Conservation (phyloP, 2,329 filamentous ascomycete species). For the Colletotrichum tanaceti region DNA sequence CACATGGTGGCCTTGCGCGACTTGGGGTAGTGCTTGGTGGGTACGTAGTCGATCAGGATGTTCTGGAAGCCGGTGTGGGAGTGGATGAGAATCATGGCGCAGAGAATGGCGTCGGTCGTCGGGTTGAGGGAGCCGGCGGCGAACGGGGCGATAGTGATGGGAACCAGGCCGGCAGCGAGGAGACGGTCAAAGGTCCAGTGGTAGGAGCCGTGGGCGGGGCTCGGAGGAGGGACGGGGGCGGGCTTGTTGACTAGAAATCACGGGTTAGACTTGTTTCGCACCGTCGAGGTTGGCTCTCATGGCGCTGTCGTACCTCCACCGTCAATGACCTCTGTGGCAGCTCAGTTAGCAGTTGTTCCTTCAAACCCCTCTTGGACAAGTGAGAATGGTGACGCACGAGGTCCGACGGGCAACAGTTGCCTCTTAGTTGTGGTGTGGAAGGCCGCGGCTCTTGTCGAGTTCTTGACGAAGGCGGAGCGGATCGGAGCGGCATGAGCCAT, state of each 20-base stretch:
- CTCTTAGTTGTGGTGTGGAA: constrained; percentile 87
- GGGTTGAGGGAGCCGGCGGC: constrained; percentile 93
- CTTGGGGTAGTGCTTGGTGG: constrained; percentile 74
- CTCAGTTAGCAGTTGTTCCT: constrained; percentile 55
- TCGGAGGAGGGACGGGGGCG: constrained; percentile 76
- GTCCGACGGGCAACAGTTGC: constrained; percentile 83
- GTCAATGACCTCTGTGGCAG: constrained; percentile 72
- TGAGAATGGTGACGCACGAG: constrained; percentile 71
- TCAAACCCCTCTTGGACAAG: constrained; percentile 6
- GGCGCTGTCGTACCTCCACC: constrained; percentile 72
- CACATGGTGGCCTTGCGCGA: constrained; percentile 77
- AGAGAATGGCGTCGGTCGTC: constrained; percentile 85
- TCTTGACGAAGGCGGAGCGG: constrained; percentile 45
- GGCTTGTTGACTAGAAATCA: constrained; percentile 82
- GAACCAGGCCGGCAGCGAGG: constrained; percentile 83
- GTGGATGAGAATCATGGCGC: constrained; percentile 86
- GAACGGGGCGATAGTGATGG: constrained; percentile 90
- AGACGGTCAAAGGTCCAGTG: constrained; percentile 98
- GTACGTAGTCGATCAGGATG: constrained; percentile 92
- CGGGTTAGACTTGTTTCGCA: constrained; percentile 28
- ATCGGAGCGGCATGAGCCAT: constrained; percentile 49
- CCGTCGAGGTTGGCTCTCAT: constrained; percentile 14
- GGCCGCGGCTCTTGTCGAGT: constrained; percentile 71
- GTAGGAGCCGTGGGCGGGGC: constrained; percentile 90
- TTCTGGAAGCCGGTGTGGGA: constrained; percentile 96